These are phyloP conservation scores for Apiospora phragmitis DNA, from an alignment of 2,329 filamentous ascomycete species.

Conservation along the genomic window DNA sequence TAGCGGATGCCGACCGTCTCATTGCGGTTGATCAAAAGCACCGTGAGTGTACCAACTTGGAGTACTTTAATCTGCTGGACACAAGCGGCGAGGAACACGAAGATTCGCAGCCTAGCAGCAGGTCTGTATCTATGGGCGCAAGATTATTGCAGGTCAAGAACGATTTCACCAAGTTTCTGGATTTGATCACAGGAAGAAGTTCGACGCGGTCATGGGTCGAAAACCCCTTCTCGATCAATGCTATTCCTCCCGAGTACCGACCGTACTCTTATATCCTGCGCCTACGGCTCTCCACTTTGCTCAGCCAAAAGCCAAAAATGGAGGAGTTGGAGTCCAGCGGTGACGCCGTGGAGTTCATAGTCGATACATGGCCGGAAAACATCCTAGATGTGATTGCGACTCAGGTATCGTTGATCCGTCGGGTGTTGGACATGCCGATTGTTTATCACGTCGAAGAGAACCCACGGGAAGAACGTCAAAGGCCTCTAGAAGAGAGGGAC, in stretches of 20 bases:
- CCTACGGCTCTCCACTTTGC: slow-evolving; percentile 60
- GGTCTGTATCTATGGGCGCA: slow-evolving; percentile 51
- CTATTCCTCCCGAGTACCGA: slow-evolving; percentile 58
- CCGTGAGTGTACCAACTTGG: slow-evolving; percentile 65
- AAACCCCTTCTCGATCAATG: slow-evolving; percentile 61
- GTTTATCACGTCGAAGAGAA: slow-evolving; percentile 58
- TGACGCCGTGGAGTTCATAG: slow-evolving; percentile 60
- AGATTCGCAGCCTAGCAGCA: slow-evolving; percentile 33
- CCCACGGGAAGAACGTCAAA: slow-evolving; percentile 42
- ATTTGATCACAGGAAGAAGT: slow-evolving; percentile 55
- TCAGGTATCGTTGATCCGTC: slow-evolving; percentile 57
- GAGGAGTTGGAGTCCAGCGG: slow-evolving; percentile 56
- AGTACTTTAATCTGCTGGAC: slow-evolving; percentile 69
- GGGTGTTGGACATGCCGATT: slow-evolving; percentile 56
- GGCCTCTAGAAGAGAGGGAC: slow-evolving; percentile 39
- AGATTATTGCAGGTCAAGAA: slow-evolving; percentile 59
- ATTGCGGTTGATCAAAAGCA: slow-evolving; percentile 57
- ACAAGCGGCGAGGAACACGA: slow-evolving; percentile 34
- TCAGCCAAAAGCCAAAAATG: slow-evolving; percentile 51
- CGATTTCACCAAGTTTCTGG: slow-evolving; percentile 60
- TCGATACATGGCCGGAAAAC: slow-evolving; percentile 56
- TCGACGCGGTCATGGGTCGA: slow-evolving; percentile 53
- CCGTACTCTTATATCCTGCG: slow-evolving; percentile 62
- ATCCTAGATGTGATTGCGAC: slow-evolving; percentile 51
- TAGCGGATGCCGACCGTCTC: slow-evolving; percentile 54